phyloP scores from a whole-genome alignment of 306 rosid species.

The Quercus ilex region DNA sequence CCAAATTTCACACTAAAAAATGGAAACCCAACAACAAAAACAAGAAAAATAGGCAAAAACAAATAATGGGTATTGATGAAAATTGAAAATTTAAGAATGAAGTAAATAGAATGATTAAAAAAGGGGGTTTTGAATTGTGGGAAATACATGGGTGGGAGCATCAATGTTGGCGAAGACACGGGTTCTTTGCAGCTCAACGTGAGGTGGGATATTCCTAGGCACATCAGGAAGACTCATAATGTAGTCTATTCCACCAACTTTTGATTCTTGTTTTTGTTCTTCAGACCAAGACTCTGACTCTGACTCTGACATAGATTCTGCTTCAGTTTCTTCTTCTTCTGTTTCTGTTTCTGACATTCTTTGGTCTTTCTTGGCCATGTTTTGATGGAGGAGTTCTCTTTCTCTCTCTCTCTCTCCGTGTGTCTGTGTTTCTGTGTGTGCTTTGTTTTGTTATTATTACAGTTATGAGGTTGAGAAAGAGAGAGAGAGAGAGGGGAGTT shows the following conservation, averaged over 20 bases:
- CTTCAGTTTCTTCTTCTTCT: constrained; percentile 15
- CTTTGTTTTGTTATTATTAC: neutral
- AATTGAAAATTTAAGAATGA: neutral
- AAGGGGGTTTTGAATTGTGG: neutral
- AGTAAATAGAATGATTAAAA: neutral
- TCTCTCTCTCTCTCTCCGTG: neutral
- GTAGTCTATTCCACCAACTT: constrained; percentile 34
- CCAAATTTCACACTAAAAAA: neutral
- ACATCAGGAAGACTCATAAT: constrained; percentile 39
- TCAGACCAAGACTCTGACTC: neutral
- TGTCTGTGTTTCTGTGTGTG: neutral
- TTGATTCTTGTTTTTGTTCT: neutral
- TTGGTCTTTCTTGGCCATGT: constrained; percentile 23
- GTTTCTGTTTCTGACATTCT: constrained; percentile 24
- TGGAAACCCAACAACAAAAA: neutral
- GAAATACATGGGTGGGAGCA: constrained; percentile 48
- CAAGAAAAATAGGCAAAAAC: neutral
- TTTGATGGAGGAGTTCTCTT: neutral
- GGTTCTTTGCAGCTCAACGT: constrained; percentile 32
- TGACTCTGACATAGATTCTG: neutral
- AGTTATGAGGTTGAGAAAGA: neutral
- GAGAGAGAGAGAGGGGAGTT: neutral
- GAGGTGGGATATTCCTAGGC: constrained; percentile 42
- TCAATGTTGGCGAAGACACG: constrained; percentile 44
- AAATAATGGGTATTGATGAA: neutral